Conservation (phyloP, 2,329 filamentous ascomycete genomes). For the Arthroderma uncinatum region DNA sequence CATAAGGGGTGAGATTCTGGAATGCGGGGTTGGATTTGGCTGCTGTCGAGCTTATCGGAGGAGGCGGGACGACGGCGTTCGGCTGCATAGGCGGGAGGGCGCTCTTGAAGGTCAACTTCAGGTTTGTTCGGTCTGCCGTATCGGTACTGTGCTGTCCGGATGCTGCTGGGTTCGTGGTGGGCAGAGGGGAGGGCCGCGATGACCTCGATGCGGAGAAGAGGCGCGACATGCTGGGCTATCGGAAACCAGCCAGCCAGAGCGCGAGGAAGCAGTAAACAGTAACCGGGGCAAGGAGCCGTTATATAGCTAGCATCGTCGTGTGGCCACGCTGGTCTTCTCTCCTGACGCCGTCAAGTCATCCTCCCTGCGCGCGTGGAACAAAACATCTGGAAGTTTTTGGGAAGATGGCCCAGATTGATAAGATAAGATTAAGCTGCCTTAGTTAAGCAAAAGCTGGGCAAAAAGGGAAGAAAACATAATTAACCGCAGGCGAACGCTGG, state of each 20-base stretch:
- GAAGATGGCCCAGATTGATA: background rate
- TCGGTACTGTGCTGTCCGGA: background rate
- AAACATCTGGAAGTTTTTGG: background rate
- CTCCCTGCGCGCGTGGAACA: background rate
- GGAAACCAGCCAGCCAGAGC: background rate
- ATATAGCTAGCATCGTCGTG: background rate
- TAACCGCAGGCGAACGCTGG: background rate
- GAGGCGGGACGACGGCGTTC: slow-evolving; percentile 13
- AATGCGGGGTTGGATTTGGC: slow-evolving; percentile 21
- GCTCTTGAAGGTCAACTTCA: slow-evolving; percentile 1
- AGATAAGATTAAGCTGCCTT: slow-evolving; percentile 2
- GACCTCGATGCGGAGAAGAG: slow-evolving; percentile 7
- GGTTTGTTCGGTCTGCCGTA: background rate
- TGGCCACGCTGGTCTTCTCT: background rate
- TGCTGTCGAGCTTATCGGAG: slow-evolving; percentile 7
- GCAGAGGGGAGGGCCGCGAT: background rate
- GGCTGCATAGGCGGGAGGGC: slow-evolving; percentile 6
- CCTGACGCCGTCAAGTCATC: background rate
- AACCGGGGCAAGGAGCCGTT: background rate
- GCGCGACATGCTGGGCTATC: slow-evolving; percentile 1
- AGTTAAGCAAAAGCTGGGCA: background rate
- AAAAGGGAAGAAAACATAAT: background rate
- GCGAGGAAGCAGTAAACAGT: background rate
- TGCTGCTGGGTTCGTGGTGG: slow-evolving; percentile 5
- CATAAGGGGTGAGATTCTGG: slow-evolving; percentile 18